A percentile compares a stretch with the other conserved stretches of the same genome.
These are phyloP conservation scores for Naganishia liquefaciens DNA, from an alignment of 1,284 basidiomycete genomes.

Conservation along the genomic window DNA sequence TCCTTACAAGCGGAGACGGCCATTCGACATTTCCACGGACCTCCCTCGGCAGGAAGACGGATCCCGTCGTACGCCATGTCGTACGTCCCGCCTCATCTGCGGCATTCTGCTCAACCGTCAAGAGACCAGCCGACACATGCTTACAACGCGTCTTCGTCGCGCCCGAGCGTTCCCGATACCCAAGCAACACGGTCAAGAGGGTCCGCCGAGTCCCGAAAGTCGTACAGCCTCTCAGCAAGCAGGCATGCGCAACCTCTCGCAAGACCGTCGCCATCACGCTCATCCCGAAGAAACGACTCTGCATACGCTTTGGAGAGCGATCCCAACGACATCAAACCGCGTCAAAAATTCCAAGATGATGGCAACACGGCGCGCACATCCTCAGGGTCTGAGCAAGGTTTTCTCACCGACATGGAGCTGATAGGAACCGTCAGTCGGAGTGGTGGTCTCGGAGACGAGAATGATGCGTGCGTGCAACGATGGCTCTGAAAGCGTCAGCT, in stretches of 20 bases:
- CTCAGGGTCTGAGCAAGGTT: neutral
- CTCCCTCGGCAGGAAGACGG: too few species aligned
- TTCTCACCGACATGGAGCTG: slow-evolving; percentile 35
- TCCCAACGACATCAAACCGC: slow-evolving; percentile 28
- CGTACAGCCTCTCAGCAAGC: slow-evolving; percentile 9
- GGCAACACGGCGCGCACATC: neutral
- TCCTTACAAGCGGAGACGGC: too few species aligned
- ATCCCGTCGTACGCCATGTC: slow-evolving; percentile 2
- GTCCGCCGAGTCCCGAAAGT: neutral
- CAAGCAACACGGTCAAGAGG: neutral
- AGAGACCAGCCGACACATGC: neutral
- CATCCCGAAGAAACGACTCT: slow-evolving; percentile 1
- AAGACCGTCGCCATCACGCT: neutral
- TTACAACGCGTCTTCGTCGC: neutral
- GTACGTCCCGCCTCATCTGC: slow-evolving; percentile 14
- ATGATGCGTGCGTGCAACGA: slow-evolving; percentile 46
- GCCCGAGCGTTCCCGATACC: neutral
- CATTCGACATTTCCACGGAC: too few species aligned
- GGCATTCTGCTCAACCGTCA: neutral
- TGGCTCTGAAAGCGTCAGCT: too few species aligned
- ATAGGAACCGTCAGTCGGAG: slow-evolving; percentile 28
- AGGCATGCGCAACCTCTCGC: slow-evolving; percentile 3
- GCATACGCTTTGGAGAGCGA: slow-evolving; percentile 19
- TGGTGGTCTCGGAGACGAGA: slow-evolving; percentile 49
- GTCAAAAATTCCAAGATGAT: neutral